phyloP scores from a whole-genome alignment of 2,329 filamentous ascomycete species.

The Biscogniauxia marginata region DNA sequence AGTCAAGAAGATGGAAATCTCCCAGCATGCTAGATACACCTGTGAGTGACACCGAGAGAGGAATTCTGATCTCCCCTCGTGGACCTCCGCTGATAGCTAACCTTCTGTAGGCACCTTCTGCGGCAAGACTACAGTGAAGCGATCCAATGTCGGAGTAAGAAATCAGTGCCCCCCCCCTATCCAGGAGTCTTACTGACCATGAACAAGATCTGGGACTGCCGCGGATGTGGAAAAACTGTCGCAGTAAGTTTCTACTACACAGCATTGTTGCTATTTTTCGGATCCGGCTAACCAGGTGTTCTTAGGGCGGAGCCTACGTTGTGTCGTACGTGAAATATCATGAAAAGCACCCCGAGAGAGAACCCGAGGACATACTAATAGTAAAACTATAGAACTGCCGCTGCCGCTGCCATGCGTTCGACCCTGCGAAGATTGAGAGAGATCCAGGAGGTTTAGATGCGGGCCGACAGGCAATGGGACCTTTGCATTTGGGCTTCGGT shows the following conservation, averaged over 20 bases:
- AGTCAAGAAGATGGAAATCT: constrained; percentile 99
- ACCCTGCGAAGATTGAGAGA: constrained; percentile 96
- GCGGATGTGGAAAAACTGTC: constrained; percentile 88
- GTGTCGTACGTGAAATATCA: constrained; percentile 74
- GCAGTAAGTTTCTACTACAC: constrained; percentile 42
- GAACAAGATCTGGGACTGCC: constrained; percentile 83
- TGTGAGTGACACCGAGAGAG: constrained; percentile 23
- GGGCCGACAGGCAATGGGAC: constrained; percentile 25
- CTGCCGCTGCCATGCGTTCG: constrained; percentile 90
- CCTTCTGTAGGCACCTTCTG: constrained; percentile 73
- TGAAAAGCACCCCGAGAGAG: neutral
- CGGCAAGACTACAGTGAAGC: constrained; percentile 93
- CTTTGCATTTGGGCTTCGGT: constrained; percentile 32
- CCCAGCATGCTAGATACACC: constrained; percentile 88
- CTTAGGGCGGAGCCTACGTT: constrained; percentile 81
- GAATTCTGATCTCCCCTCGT: neutral
- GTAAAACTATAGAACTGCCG: constrained; percentile 67
- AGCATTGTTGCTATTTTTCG: neutral
- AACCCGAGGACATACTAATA: constrained; percentile 7
- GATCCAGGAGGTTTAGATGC: constrained; percentile 86
- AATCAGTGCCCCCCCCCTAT: neutral
- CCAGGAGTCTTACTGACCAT: neutral
- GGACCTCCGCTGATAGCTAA: constrained; percentile 5
- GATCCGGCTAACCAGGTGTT: neutral
- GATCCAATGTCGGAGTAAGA: constrained; percentile 58